Evolutionary conservation across 139 green algal genomes (phyloP).

Genomic region (Closterium sp.): DNA sequence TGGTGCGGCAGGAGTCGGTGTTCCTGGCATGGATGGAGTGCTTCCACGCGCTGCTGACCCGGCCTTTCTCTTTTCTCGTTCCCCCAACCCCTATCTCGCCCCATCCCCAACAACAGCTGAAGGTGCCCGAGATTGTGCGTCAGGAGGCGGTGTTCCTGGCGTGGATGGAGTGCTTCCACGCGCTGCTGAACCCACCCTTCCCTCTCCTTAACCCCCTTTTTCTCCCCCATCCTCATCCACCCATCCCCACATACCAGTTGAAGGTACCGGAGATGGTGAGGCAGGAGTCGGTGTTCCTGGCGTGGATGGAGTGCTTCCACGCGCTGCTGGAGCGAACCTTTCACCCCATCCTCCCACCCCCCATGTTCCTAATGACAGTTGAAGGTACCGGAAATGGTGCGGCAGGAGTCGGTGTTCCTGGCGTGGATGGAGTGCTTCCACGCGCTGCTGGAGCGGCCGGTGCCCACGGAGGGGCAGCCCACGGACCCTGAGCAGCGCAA

Average conservation of each 20-base stretch:
- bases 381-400: constrained; percentile 75
- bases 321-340: constrained; percentile 64
- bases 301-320: constrained; percentile 82
- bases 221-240: background rate
- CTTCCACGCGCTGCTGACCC: constrained; percentile 58
- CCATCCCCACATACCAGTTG: constrained; percentile 59
- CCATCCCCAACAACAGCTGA: background rate
- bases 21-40: background rate
- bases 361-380: constrained; percentile 54
- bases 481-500: constrained; percentile 64
- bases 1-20: constrained; percentile 60
- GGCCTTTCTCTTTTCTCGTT: constrained; percentile 43
- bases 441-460: constrained; percentile 61
- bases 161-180: background rate
- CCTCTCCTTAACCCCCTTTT: too few species aligned
- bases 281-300: constrained; percentile 66
- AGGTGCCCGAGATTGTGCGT: constrained; percentile 55
- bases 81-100: too few species aligned
- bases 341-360: background rate
- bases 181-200: too few species aligned
- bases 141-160: constrained; percentile 31
- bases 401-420: constrained; percentile 66
- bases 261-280: constrained; percentile 75
- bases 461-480: constrained; percentile 74
- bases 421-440: constrained; percentile 84